Percentiles rank a stretch among this genome's conserved stretches.
Conservation (phyloP, 306 rosid genomes). For the Dicorynia guianensis region DNA sequence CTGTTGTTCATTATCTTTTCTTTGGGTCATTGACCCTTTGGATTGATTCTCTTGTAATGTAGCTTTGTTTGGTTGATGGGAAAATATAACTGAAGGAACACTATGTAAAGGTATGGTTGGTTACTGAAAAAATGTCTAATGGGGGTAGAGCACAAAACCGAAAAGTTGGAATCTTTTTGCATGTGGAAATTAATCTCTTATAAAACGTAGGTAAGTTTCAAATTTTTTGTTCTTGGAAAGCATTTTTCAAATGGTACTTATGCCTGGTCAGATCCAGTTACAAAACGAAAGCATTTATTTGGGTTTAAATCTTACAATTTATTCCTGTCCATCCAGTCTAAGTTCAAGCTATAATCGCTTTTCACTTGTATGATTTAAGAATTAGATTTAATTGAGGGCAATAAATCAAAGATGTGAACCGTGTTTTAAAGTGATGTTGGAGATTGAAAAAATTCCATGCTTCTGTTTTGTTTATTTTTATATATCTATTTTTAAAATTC, state of each 20-base stretch:
- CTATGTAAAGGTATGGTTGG: neutral
- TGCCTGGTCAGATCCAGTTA: conserved; percentile 42
- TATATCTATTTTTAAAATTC: conserved; percentile 4
- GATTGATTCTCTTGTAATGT: neutral
- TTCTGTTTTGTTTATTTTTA: neutral
- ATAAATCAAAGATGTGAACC: neutral
- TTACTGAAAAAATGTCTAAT: conserved; percentile 7
- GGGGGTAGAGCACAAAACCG: conserved; percentile 2
- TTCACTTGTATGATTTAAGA: neutral
- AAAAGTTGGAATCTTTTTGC: conserved; percentile 1
- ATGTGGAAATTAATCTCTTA: conserved; percentile 15
- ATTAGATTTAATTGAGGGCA: conserved; percentile 30
- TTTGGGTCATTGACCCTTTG: neutral
- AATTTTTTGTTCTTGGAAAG: conserved; percentile 20
- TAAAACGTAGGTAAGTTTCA: conserved; percentile 4
- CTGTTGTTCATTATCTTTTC: neutral
- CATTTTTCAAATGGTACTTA: neutral
- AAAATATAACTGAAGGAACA: conserved; percentile 6
- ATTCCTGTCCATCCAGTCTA: neutral
- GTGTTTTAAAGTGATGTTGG: conserved; percentile 3
- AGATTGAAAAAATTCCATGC: neutral
- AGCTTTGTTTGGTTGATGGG: conserved; percentile 41
- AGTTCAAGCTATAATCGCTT: neutral
- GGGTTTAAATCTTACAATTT: conserved; percentile 11
- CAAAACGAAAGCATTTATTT: conserved; percentile 12